Base-by-base conservation (phyloP, 768 basidiomycete species). In the Trametes gibbosa region DNA sequence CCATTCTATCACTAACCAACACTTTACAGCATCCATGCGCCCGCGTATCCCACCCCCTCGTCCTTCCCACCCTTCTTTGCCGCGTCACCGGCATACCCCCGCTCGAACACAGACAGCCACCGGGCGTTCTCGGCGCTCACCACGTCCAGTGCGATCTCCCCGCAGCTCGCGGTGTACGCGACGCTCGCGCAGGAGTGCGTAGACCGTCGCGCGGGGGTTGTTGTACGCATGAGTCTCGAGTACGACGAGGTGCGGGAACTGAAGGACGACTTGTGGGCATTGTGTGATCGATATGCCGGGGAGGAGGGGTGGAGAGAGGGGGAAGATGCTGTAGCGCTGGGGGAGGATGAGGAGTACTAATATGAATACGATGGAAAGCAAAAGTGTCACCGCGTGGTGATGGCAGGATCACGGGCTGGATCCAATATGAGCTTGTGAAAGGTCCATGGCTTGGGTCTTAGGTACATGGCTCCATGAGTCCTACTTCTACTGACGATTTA, bases 221-320 rank as follows among this genome's bases (percentile, higher is more conserved):
- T 76, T 17, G 63, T 66, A 5, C 27, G 77, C 17, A 71, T 71
- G 61, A 72, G 70, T n/a, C 50, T 84, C 19, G 80, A 84, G 55
- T 60, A 69, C 3, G 88, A 88, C 59, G 86, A 86, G 4, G 63
- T 86, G 53, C 77, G 67, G 54, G 86, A 86, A 50, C 69, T 89
- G 34, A 76, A 70, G 16, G 81, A 83, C 62, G 79, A 79, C 40
- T 65, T 89, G 47, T 87, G 87, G 86, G 79, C 76, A 19, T 71
- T 87, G 27, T 77, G 80, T 48, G 85, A 86, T 58, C 70, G 56
- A 17, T 77, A 74, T 52, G 69, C 66, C 25, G 70, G 69, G 14
- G 72, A 74, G 48, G 75, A 70, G 19, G 74, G 64, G 32, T 65
- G 63, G 21, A 60, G 50, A 32, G 60, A 52, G 10, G 68, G 53